Conservation (phyloP, 140 eudicot species). For the Cichorium intybus region DNA sequence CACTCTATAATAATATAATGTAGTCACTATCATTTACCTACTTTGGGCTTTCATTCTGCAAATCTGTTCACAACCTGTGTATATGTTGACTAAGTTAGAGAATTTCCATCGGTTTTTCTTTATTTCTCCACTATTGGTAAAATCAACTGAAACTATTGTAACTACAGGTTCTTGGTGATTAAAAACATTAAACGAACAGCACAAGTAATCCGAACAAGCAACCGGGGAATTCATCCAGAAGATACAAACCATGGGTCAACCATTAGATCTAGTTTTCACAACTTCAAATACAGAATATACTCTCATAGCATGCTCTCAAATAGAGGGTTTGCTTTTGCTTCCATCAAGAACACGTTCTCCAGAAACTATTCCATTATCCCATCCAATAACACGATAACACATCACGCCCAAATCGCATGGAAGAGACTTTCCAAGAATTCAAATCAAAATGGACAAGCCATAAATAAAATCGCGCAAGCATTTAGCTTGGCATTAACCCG, state of each 20-base stretch:
- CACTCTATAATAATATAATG: not conserved
- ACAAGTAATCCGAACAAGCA: conserved; percentile 30
- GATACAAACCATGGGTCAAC: conserved; percentile 40
- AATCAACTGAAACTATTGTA: not conserved
- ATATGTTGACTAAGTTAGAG: too few species aligned
- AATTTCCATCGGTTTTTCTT: too few species aligned
- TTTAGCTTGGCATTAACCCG: conserved; percentile 73
- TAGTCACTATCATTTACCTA: not conserved
- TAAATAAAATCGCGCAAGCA: conserved; percentile 71
- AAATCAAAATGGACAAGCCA: conserved; percentile 24
- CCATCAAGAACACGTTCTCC: conserved; percentile 26
- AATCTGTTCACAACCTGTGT: too few species aligned
- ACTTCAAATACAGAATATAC: conserved; percentile 39
- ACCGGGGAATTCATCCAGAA: conserved; percentile 31
- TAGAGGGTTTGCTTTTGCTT: conserved; percentile 35
- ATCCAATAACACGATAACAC: conserved; percentile 45
- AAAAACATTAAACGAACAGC: conserved; percentile 49
- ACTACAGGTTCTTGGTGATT: conserved; percentile 52
- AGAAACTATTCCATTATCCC: conserved; percentile 39
- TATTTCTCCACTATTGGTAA: not conserved
- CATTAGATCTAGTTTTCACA: conserved; percentile 33
- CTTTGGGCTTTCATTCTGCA: not conserved
- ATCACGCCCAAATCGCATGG: conserved; percentile 72
- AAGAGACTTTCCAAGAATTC: conserved; percentile 41
- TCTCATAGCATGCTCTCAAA: conserved; percentile 27